Base-by-base conservation (phyloP, 257 asterid species). In the Dorcoceras hygrometricum region DNA sequence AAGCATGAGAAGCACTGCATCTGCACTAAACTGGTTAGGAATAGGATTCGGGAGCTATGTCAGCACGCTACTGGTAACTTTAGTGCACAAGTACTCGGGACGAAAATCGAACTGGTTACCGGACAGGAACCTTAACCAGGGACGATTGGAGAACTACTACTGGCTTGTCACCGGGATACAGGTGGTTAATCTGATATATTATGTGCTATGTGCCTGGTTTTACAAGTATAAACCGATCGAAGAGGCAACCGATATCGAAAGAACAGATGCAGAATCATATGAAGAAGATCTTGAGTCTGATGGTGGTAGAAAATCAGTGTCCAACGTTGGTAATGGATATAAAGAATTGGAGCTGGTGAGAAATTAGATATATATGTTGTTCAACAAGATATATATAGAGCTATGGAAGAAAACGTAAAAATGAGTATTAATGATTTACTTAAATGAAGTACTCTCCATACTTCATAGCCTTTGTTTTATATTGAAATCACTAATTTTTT, bases 1-100 rank as follows among this genome's bases (percentile, higher is more conserved):
- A 65, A 92, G 96, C 73, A 87, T 92, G 98, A 83, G 93, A 73
- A 89, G 93, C 60, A 86, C 90, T 0, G 97, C 86, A 0, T 82
- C 82, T 0, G 96, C 97, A 0, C 72, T 92, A 14, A 81, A 83
- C 26, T 92, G 93, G 73, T 69, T 84, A 0, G 87, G 93, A 2
- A 77, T 76, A 0, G 83, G 87, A 0, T 36, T 87, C 1, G 97
- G 97, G 69, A 86, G 76, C 48, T 92, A 89, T 14, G 23, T 62
- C 5, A 81, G 97, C 5, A 86, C 96, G 0, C 58, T 86, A 0
- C 36, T 87, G 78, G 94, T 89, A 66, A 62, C 82, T 6, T 22
- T 83, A 25, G 93, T 87, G 51, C 96, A 87, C 32, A 67, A 73
- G 23, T 81, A 81, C 24, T 82, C 83, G 0, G 91, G 89, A 1